Evolutionary conservation across 805 yeast species (phyloP), one percentile per base, ranked within the genome.

Genomic region (Pichia manshurica): DNA sequence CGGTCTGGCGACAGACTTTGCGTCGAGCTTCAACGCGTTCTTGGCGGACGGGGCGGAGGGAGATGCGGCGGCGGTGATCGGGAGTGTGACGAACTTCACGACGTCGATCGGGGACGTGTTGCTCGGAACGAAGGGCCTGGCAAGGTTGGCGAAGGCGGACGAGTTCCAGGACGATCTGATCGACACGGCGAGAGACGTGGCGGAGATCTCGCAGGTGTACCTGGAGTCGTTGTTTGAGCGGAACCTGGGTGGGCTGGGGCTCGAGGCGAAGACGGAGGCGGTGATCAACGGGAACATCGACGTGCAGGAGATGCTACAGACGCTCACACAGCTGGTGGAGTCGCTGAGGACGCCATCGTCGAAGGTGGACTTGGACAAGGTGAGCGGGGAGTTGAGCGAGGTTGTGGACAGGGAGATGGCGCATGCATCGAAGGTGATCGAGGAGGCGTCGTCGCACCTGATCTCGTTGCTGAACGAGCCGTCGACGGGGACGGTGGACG

Each of bases 231-330:
- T 89, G 49, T 70, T 74, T 32, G 77, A 88, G 1, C 73, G 72
- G 20, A 61, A 70, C 17, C 65, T 87, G 46, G 65, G 63, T n/a
- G 73, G 70, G 4, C 61, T 80, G 25, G 62, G 67, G 20, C 78
- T 78, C 38, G 87, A 83, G 31, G 87, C 81, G 46, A 80, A 81
- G 60, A 79, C 86, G 10, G 96, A 88, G 53, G 72, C 75, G 31
- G 95, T 87, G 1, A 86, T 87, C 55, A 78, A 79, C 53, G 81
- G 85, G 50, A 87, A 87, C 58, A 71, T 85, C 36, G 82, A 78
- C 52, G 81, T 88, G 47, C 96, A 87, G 65, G 80, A 82, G 53
- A 64, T 75, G 29, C 71, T 89, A 45, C 90, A 86, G 60, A 72
- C 69, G 28, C 68, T 87, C 38, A 65, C 75, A 33, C 64, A 69